Evolutionary conservation across 345 rosid genomes (phyloP), one percentile per base, ranked within the genome.

Genomic region (Pugionium dolabratum): DNA sequence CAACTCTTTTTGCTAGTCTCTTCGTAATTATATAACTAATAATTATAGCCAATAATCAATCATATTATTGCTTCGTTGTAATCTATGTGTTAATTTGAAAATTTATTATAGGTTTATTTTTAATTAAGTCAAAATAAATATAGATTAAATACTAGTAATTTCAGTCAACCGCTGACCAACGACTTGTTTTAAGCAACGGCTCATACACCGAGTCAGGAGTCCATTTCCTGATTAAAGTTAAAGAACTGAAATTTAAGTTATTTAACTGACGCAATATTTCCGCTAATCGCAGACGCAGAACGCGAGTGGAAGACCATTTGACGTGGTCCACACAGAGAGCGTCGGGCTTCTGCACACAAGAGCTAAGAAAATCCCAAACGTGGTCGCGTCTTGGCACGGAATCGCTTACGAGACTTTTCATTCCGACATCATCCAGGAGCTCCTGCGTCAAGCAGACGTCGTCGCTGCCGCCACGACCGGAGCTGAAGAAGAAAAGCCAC

Each of bases 361-460:
- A 64, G 86, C 98, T 0, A 73, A 82, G 62, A 79, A 83, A 47
- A 53, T 93, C 46, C 69, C 27, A 35, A 93, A 90, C 58, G 65
- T 90, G 4, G 91, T 86, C 6, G 96, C 86, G 7, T 76, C 82
- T 59, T 93, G 98, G 97, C 96, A 88, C 46, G 98, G 97, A 26
- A 88, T 93, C 72, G 97, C 95, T 6, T 90, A 93, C 34, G 97
- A 93, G 77, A 86, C 96, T 42, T 75, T 93, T 54, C 97, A 90
- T 59, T 84, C 97, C 1, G 96, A 93, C 69, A 83, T 90, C 78
- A 90, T 93, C 59, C 97, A 90, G 46, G 97, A 88, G 59, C 81
- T 90, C 54, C 75, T 88, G 64, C 75, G 92, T 42, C 76, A 72
- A 66, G 61, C 60, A 7, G 72, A 73, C 9, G 5, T 55, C 33